Evolutionary conservation across 2,329 filamentous ascomycete genomes (phyloP).

Genomic region (Cryphonectria parasitica): DNA sequence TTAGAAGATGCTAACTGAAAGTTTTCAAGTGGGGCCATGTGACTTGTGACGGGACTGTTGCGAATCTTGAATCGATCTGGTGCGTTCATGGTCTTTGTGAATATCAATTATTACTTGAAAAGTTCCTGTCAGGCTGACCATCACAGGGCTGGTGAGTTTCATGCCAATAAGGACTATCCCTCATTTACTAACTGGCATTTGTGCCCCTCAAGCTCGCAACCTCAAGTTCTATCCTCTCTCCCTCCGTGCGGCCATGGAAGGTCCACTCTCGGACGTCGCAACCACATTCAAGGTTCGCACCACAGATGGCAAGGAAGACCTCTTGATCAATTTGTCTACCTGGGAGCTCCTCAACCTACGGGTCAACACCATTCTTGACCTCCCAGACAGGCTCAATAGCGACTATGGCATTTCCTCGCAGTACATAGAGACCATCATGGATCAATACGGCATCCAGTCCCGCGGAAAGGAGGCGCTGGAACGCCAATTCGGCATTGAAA

Average conservation of each 20-base stretch:
- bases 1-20: background rate
- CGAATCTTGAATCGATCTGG: conserved; percentile 55
- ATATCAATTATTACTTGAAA: background rate
- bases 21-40: conserved; percentile 47
- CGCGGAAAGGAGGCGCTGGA: conserved; percentile 45
- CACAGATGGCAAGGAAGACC: conserved; percentile 36
- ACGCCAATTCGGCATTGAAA: conserved; percentile 37
- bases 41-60: conserved; percentile 49
- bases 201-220: conserved; percentile 39
- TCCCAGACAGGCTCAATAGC: conserved; percentile 43
- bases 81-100: conserved; percentile 34
- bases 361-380: conserved; percentile 43
- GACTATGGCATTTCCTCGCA: conserved; percentile 45
- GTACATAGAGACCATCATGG: conserved; percentile 40
- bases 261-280: conserved; percentile 37
- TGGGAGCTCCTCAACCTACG: conserved; percentile 53
- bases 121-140: background rate
- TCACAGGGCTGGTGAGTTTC: conserved; percentile 15
- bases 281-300: conserved; percentile 39
- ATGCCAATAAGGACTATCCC: background rate
- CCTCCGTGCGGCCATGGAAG: conserved; percentile 30
- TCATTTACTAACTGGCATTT: background rate
- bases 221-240: conserved; percentile 47
- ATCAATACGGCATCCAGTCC: conserved; percentile 45
- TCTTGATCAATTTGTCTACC: conserved; percentile 34